Percentiles rank a stretch among this genome's conserved stretches.
These are phyloP conservation scores for Cucurbita ficifolia DNA, from an alignment of 306 rosid genomes.

Conservation along the genomic window DNA sequence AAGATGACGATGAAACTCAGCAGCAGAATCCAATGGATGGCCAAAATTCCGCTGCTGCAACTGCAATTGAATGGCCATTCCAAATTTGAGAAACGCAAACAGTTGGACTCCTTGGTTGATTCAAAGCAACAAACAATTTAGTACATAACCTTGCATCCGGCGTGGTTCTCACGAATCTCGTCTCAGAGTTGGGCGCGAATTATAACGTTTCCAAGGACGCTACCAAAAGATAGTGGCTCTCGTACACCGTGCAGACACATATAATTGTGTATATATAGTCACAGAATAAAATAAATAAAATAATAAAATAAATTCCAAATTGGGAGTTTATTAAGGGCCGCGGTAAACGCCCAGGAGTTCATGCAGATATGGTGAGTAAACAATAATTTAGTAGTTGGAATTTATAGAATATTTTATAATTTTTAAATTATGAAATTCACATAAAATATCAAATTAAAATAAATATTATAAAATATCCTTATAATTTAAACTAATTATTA, in stretches of 20 bases:
- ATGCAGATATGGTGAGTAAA: conserved; percentile 2
- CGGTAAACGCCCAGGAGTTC: neutral
- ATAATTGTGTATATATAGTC: neutral
- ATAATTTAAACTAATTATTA: no score
- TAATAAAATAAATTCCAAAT: no score
- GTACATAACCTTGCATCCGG: no score
- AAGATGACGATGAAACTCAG: neutral
- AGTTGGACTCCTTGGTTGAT: no score
- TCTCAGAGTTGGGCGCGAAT: neutral
- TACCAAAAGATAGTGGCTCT: neutral
- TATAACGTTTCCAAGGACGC: neutral
- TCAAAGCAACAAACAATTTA: no score
- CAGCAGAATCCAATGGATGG: neutral
- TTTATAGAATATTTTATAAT: no score
- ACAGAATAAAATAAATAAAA: no score
- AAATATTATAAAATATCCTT: no score
- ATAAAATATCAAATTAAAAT: no score
- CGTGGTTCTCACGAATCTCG: no score
- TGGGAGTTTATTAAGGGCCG: neutral
- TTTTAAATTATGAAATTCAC: no score
- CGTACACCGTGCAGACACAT: neutral
- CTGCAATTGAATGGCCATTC: neutral
- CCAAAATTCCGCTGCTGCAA: neutral
- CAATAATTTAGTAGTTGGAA: neutral
- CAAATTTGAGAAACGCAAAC: neutral